Base-by-base conservation (phyloP, 305 asterid species). In the Fraxinus greggii region DNA sequence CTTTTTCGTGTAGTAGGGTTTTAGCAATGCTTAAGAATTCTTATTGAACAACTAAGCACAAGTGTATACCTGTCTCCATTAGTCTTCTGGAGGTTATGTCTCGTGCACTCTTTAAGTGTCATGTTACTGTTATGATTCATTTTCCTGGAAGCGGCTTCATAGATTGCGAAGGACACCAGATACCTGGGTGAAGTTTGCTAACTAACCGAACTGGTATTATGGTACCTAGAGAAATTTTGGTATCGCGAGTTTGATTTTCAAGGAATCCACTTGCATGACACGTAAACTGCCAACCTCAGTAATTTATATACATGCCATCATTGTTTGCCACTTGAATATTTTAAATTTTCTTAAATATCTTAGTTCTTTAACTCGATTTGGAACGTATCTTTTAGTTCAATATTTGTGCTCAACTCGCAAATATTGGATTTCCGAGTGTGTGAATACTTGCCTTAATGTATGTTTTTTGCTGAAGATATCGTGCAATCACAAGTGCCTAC, bases 131-230 rank as follows among this genome's bases (percentile, higher is more conserved):
- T 38, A 38, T 2, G 13, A 23, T 9, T 24, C 10, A 32, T 81
- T 23, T 17, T 7, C 70, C 35, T 90, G 0, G 92, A 86, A 79
- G 93, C 15, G 48, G 48, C 48, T 40, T 9, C 48, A 9, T 40
- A 40, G 48, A 89, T 48, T 89, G 48, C 48, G 9, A 40, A 40
- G 48, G 48, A 40, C 48, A 40, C 48, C 48, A 40, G 48, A 40
- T 92, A 76, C 48, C 15, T 40, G 12, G 48, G 48, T 40, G 15
- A 40, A 40, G 48, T 40, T 40, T 40, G 48, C 48, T 38, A 38
- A 38, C 48, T 38, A 38, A 40, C 15, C 48, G 48, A 9, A 40
- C 48, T 9, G 48, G 48, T 40, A 40, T 9, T 40, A 40, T 40
- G 48, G 4, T 9, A 40, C 48, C 48, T 40, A 40, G 48, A 40